Base-by-base conservation (phyloP, 2,329 filamentous ascomycete species). In the Aspergillus brasiliensis region DNA sequence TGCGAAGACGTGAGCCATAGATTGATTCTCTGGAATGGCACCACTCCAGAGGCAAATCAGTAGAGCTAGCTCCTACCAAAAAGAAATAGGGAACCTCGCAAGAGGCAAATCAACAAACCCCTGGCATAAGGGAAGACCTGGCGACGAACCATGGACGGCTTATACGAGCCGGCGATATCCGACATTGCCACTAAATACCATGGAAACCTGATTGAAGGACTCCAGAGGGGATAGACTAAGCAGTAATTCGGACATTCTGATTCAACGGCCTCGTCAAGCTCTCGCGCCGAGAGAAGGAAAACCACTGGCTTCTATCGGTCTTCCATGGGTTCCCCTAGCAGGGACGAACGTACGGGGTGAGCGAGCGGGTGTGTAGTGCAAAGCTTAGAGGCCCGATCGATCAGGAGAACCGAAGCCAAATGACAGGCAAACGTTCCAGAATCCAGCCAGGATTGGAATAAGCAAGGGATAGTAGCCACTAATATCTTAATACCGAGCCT, bases 311-410 rank as follows among this genome's bases (percentile, higher is more conserved):
- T 72, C 70, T 72, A 61, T 69, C 69, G 63, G 56, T 53, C 65
- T 73, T 72, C 70, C 59, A 69, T 72, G 69, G 66, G 71, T 70
- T 52, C 19, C 19, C 21, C 38, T 55, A 44, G 23, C 52, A 28
- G 19, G 13, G 28, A 31, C 52, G 25, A 49, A 49, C 46, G n/a
- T n/a, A n/a, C n/a, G n/a, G n/a, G n/a, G n/a, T n/a, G n/a, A n/a
- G n/a, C n/a, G 46, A 11, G 15, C 19, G 25, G 46, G n/a, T 49
- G 46, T 27, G 15, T 28, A 34, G 31, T 17, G 23, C 13, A 31
- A 49, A 49, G 23, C 25, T 49, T 49, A 49, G 28, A 17, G 25
- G 46, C 23, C 46, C 15, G 46, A 49, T 27, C 25, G 46, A 49
- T 27, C 46, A 49, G 28, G 15, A 17, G 46, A 27, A 49, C 46